These are phyloP conservation scores for Tilletia setariae DNA, from an alignment of 1,284 basidiomycete species.

Conservation along the genomic window DNA sequence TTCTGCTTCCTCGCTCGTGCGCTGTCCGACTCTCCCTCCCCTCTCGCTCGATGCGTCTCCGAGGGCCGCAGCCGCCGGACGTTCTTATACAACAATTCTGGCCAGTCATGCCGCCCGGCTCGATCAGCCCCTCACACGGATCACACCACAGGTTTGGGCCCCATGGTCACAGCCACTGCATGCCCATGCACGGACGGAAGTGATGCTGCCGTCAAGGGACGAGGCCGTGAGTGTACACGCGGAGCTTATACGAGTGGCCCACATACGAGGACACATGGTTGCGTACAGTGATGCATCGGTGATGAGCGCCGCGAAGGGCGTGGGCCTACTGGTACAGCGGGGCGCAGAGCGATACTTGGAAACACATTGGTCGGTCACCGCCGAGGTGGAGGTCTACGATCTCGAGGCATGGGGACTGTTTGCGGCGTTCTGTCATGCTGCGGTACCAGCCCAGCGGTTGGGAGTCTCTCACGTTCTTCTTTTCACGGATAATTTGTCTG, in stretches of 20 bases:
- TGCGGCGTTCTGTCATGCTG: not conserved
- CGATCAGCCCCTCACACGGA: not conserved
- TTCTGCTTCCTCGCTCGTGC: not conserved
- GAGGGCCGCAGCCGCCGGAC: not conserved
- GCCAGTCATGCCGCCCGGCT: not conserved
- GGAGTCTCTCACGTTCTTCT: not conserved
- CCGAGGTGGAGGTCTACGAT: not conserved
- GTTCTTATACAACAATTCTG: not conserved
- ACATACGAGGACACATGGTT: not conserved
- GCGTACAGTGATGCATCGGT: not conserved
- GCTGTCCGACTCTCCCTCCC: not conserved
- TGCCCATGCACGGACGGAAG: not conserved
- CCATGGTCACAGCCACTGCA: not conserved
- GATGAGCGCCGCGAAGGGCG: not conserved
- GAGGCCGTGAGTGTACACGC: not conserved
- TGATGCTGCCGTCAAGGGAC: not conserved
- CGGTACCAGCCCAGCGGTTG: not conserved
- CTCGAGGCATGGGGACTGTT: not conserved
- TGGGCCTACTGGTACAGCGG: not conserved
- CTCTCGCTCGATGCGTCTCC: not conserved
- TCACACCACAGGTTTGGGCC: not conserved
- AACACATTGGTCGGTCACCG: not conserved
- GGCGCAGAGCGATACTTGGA: not conserved
- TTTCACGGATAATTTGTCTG: not conserved
- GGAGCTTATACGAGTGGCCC: not conserved